Evolutionary conservation across 2,329 filamentous ascomycete genomes (phyloP).

Genomic region (Dothideomycetes sp.): DNA sequence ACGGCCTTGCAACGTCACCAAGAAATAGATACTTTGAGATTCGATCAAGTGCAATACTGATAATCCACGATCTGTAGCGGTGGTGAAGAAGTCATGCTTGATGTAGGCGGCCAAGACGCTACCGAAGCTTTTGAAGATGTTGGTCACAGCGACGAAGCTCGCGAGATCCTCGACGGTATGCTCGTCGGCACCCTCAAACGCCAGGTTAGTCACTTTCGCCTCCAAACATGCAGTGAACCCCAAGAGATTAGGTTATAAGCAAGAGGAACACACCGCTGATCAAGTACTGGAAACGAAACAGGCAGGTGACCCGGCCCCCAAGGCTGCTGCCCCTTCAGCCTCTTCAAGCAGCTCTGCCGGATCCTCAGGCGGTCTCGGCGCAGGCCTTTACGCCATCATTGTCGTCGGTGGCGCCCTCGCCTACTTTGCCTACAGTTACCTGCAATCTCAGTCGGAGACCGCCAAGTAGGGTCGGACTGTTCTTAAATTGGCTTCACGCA

Average conservation of each 20-base stretch:
- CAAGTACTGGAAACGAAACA: constrained; percentile 25
- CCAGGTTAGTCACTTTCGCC: constrained; percentile 44
- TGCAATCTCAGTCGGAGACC: constrained; percentile 45
- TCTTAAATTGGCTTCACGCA: no score
- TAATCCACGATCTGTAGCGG: constrained; percentile 46
- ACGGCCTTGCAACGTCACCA: no score
- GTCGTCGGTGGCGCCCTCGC: constrained; percentile 65
- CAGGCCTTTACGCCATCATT: constrained; percentile 72
- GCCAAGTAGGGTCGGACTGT: no score
- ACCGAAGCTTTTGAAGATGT: constrained; percentile 99
- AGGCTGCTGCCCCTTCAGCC: constrained; percentile 36
- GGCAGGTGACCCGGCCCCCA: constrained; percentile 71
- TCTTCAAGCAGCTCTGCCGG: constrained; percentile 40
- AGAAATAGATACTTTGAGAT: no score
- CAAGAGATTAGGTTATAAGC: background rate
- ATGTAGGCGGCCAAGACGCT: constrained; percentile 89
- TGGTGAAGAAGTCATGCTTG: constrained; percentile 95
- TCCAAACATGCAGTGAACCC: constrained; percentile 1
- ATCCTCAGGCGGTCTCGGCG: constrained; percentile 47
- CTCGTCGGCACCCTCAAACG: constrained; percentile 70
- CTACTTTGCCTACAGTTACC: constrained; percentile 77
- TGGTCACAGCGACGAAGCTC: constrained; percentile 95
- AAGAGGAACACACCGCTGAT: background rate
- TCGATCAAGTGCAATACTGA: background rate
- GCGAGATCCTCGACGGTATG: constrained; percentile 77